Conservation (phyloP, 2,329 filamentous ascomycete genomes). For the Colletotrichum sp. region DNA sequence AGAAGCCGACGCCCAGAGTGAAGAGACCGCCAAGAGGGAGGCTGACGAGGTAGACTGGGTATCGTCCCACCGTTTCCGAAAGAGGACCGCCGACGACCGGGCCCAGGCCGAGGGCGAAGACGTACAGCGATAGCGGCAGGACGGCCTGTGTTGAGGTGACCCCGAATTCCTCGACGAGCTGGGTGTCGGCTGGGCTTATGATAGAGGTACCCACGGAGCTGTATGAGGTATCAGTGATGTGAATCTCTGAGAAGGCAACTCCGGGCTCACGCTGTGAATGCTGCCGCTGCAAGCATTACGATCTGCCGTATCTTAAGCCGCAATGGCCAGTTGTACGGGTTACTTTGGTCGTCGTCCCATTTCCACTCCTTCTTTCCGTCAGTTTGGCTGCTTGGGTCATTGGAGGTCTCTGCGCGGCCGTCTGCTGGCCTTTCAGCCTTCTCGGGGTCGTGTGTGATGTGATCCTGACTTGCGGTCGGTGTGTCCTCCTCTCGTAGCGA, state of each 20-base stretch:
- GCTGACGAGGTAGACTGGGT: slow-evolving; percentile 53
- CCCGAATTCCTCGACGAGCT: slow-evolving; percentile 58
- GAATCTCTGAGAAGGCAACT: too few species aligned
- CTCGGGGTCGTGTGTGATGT: background rate
- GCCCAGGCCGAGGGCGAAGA: slow-evolving; percentile 64
- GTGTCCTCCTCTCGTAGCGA: background rate
- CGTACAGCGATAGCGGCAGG: slow-evolving; percentile 64
- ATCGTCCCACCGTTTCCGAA: slow-evolving; percentile 62
- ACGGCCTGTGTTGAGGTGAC: slow-evolving; percentile 61
- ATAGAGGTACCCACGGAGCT: slow-evolving; percentile 60
- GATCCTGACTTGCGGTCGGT: background rate
- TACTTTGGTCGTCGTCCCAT: slow-evolving; percentile 46
- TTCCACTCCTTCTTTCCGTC: too few species aligned
- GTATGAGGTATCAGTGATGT: too few species aligned
- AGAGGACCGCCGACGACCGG: slow-evolving; percentile 64
- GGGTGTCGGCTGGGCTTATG: slow-evolving; percentile 50
- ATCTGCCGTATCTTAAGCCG: slow-evolving; percentile 44
- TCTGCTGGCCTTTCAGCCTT: background rate
- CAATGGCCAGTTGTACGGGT: slow-evolving; percentile 57
- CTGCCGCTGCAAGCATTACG: slow-evolving; percentile 40
- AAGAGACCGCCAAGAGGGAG: slow-evolving; percentile 58
- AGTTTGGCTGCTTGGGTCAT: too few species aligned
- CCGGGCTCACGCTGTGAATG: slow-evolving; percentile 47
- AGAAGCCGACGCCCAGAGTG: slow-evolving; percentile 58
- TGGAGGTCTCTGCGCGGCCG: too few species aligned